A percentile compares a stretch with the other conserved stretches of the same genome.
Conservation (phyloP, 108 stramenopile species). For the Cyclostephanos tholiformis region DNA sequence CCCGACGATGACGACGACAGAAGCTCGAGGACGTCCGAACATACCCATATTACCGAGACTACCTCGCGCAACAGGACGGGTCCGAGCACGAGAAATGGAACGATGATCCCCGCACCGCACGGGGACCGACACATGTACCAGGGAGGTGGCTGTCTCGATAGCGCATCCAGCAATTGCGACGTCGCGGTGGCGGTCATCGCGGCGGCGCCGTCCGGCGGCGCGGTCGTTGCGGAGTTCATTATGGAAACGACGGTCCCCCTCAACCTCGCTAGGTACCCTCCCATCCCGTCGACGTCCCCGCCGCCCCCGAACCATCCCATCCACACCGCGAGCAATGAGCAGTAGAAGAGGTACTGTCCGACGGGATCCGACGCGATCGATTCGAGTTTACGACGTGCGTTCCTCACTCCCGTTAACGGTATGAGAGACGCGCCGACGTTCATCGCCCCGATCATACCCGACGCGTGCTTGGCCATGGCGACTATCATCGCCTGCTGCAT, state of each 20-base stretch:
- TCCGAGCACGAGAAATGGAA: constrained; percentile 45
- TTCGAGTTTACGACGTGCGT: constrained; percentile 67
- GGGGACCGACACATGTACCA: constrained; percentile 48
- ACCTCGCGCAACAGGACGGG: constrained; percentile 78
- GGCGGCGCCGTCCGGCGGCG: background rate
- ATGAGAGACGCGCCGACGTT: constrained; percentile 65
- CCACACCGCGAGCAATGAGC: constrained; percentile 73
- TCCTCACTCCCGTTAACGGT: constrained; percentile 63
- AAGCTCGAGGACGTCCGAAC: constrained; percentile 63
- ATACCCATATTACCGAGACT: constrained; percentile 59
- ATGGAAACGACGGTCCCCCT: constrained; percentile 29
- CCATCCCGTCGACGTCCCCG: constrained; percentile 1
- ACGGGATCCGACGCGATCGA: constrained; percentile 71
- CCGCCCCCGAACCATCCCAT: constrained; percentile 36
- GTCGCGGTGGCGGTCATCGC: background rate
- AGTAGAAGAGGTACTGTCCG: constrained; percentile 82
- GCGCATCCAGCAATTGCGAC: constrained; percentile 18
- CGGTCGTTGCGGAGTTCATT: constrained; percentile 18
- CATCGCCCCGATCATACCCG: constrained; percentile 68
- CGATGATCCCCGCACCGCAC: constrained; percentile 13
- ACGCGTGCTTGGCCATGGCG: constrained; percentile 77
- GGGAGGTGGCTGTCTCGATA: constrained; percentile 31
- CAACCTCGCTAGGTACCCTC: constrained; percentile 38
- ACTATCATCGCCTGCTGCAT: constrained; percentile 67
- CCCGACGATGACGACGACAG: constrained; percentile 36